Evolutionary conservation across 805 yeast genomes (phyloP).

Genomic region (Candida coquimbonensis): DNA sequence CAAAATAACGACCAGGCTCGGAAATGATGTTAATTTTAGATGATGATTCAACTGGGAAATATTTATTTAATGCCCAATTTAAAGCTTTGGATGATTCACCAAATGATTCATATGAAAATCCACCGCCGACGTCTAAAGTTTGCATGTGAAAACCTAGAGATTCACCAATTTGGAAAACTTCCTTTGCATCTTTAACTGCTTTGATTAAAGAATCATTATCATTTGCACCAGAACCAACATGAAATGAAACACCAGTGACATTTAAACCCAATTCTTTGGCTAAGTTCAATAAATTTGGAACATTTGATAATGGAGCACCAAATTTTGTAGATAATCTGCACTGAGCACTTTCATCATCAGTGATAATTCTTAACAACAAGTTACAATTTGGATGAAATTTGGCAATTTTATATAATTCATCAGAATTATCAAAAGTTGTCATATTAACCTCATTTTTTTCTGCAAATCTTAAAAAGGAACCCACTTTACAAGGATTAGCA

Average conservation of each 20-base stretch:
- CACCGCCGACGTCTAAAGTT: constrained; percentile 88
- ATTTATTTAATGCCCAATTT: constrained; percentile 43
- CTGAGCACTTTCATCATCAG: constrained; percentile 84
- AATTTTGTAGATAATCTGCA: constrained; percentile 85
- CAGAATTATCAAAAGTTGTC: constrained; percentile 86
- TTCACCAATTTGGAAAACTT: constrained; percentile 55
- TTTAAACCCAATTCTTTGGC: constrained; percentile 57
- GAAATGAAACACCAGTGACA: constrained; percentile 87
- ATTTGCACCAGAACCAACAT: constrained; percentile 89
- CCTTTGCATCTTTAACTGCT: constrained; percentile 67
- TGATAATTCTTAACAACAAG: constrained; percentile 71
- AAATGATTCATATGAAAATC: constrained; percentile 66
- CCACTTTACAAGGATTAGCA: constrained; percentile 93
- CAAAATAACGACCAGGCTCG: constrained; percentile 91
- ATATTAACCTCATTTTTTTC: constrained; percentile 45
- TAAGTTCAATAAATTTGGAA: constrained; percentile 46
- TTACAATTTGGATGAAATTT: constrained; percentile 62
- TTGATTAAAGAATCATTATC: constrained; percentile 58
- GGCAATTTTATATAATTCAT: constrained; percentile 72
- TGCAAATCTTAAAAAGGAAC: constrained; percentile 73
- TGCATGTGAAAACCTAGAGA: constrained; percentile 41
- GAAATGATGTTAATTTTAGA: constrained; percentile 55
- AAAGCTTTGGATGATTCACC: constrained; percentile 51
- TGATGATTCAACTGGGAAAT: constrained; percentile 42
- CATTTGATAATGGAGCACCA: constrained; percentile 64